Base-by-base conservation (phyloP, 2,329 filamentous ascomycete genomes). In the Colletotrichum sp. region DNA sequence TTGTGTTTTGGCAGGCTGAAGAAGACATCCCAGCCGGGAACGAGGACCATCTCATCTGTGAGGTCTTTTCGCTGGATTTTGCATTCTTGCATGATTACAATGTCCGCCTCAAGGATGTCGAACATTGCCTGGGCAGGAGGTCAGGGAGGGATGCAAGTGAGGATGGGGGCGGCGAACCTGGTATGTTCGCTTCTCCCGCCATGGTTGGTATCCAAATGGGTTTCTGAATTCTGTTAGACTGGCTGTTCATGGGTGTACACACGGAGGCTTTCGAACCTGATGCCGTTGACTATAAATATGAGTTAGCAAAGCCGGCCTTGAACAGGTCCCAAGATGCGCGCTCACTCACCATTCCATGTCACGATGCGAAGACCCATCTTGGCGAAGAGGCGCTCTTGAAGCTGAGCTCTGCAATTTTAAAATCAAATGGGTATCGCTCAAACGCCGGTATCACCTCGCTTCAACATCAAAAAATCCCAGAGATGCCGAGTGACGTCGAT, bases 21-120 rank as follows among this genome's bases (percentile, higher is more conserved):
- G 85, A 94, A 98, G 78, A 96, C 96, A 83, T 99, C 97, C 96
- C 96, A 99, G 14, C 97, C 97, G 0, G 95, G 93, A 0, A 99
- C 92, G 39, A 99, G 88, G 12, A 99, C 96, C 95, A 99, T 99
- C 80, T 99, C 97, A 89, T 99, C 97, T 55, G 89, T 90, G 2
- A 99, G 88, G 79, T 98, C 96, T 83, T 98, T 98, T 73, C 94
- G 91, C 82, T 99, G 97, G 55, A 99, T 98, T 86, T 99, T 99
- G 59, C 95, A 93, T 85, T 99, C 97, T 84, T 99, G 97, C 88
- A 99, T 96, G 74, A 98, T 90, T 21, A 99, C 92, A 78, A 99
- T 97, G 83, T 99, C 97, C 69, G 96, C 93, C 83, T 97, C 95
- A 8, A 99, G 90, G 59, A 94, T 95, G 79, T 98, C 95, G 85